Conservation (phyloP, 1,284 basidiomycete genomes). For the Fomitopsis pinicola region DNA sequence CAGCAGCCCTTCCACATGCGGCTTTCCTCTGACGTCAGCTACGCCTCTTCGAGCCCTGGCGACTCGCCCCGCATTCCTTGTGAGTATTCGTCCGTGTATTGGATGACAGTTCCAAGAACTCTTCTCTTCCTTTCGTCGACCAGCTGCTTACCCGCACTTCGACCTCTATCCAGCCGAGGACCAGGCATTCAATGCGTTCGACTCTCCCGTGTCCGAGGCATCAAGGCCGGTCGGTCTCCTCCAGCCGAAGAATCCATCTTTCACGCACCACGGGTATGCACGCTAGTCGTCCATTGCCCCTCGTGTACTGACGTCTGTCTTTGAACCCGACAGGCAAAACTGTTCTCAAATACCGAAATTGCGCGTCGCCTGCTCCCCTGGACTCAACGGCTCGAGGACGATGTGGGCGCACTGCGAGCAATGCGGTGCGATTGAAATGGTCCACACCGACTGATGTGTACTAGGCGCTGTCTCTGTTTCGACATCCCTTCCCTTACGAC, state of each 20-base stretch:
- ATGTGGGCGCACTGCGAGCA: constrained; percentile 87
- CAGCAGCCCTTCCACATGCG: constrained; percentile 58
- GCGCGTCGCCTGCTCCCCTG: constrained; percentile 33
- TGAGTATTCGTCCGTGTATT: constrained; percentile 21
- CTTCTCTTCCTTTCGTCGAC: background rate
- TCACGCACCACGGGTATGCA: constrained; percentile 71
- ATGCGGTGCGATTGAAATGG: constrained; percentile 84
- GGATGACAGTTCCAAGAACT: constrained; percentile 6
- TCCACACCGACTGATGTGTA: constrained; percentile 58
- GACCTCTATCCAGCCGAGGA: constrained; percentile 51
- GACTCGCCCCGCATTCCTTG: constrained; percentile 37
- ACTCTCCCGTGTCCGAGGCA: constrained; percentile 29
- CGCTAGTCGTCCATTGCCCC: too few species aligned
- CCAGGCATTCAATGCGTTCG: constrained; percentile 43
- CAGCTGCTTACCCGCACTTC: constrained; percentile 61
- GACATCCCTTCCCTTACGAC: background rate
- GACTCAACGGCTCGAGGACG: constrained; percentile 38
- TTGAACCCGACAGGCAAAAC: constrained; percentile 36
- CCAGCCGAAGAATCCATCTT: constrained; percentile 53
- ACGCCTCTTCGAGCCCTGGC: constrained; percentile 44
- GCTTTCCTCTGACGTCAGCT: constrained; percentile 61
- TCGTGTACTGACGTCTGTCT: background rate
- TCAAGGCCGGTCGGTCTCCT: constrained; percentile 52
- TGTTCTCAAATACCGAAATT: constrained; percentile 74
- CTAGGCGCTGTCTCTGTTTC: background rate